These are phyloP conservation scores for Trypanosoma caninum DNA, from an alignment of 208 protist species.

Conservation along the genomic window DNA sequence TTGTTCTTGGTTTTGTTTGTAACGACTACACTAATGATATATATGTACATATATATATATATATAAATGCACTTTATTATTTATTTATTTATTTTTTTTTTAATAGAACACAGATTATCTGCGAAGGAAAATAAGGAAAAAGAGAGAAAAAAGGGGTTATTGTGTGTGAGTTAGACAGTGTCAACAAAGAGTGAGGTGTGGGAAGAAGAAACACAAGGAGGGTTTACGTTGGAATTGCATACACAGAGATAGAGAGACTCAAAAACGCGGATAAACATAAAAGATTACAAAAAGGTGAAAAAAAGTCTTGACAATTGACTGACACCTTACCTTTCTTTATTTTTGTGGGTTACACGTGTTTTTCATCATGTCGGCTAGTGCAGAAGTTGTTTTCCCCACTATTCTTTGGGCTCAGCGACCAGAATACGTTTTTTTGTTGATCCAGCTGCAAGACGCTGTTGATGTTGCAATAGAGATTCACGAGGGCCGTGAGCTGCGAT, in stretches of 20 bases:
- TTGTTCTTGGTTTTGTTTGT: too few relatives aligned
- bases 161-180: not conserved
- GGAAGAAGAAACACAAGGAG: slow-evolving; percentile 2
- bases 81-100: slow-evolving; percentile 14
- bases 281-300: not conserved
- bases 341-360: not conserved
- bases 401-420: slow-evolving; percentile 83
- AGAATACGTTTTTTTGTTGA: slow-evolving; percentile 74
- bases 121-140: slow-evolving; percentile 1
- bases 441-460: slow-evolving; percentile 72
- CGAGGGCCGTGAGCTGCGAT: slow-evolving; percentile 39
- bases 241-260: not conserved
- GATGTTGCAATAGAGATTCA: slow-evolving; percentile 63
- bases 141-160: slow-evolving; percentile 4
- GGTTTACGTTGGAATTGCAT: not conserved
- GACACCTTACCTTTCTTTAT: too few relatives aligned
- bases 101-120: slow-evolving; percentile 1
- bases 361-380: slow-evolving; percentile 14
- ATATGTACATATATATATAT: too few relatives aligned
- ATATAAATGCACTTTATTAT: slow-evolving; percentile 11
- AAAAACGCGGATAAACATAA: not conserved
- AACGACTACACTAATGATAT: too few relatives aligned
- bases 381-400: slow-evolving; percentile 44
- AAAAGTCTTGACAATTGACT: too few relatives aligned
- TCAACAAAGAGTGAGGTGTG: too few relatives aligned